Evolutionary conservation across 1,284 basidiomycete genomes (phyloP).

Genomic region (Cryptococcus floricola): DNA sequence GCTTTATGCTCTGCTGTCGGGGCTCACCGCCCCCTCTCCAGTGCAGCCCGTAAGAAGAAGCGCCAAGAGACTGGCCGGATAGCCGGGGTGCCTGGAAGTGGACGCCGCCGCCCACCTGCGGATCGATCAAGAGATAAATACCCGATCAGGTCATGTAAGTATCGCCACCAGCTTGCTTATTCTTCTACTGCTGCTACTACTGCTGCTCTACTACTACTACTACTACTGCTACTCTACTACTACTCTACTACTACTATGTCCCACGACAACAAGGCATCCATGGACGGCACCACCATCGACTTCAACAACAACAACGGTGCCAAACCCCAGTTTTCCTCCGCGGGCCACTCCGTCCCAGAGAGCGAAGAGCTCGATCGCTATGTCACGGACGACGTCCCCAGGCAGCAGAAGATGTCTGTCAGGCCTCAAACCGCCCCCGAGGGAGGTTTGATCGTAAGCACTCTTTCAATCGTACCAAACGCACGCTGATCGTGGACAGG

Average conservation of each 20-base stretch:
- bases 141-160: too few relatives aligned
- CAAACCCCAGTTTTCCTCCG: neutral
- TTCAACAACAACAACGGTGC: constrained; percentile 14
- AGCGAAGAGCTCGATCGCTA: constrained; percentile 41
- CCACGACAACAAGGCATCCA: constrained; percentile 15
- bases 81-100: too few relatives aligned
- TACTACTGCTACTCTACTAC: constrained; percentile 6
- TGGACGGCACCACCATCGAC: constrained; percentile 27
- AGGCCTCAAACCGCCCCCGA: neutral
- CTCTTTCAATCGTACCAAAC: neutral
- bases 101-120: too few relatives aligned
- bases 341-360: constrained; percentile 6
- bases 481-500: constrained; percentile 17
- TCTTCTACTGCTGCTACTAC: neutral
- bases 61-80: too few relatives aligned
- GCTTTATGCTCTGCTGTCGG: too few relatives aligned
- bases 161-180: too few relatives aligned
- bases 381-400: constrained; percentile 40
- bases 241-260: constrained; percentile 16
- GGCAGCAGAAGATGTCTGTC: constrained; percentile 24
- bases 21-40: too few relatives aligned
- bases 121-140: too few relatives aligned
- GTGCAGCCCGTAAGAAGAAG: too few relatives aligned
- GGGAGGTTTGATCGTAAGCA: constrained; percentile 10
- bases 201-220: constrained; percentile 4